Evolutionary conservation across 306 rosid species (phyloP).

Genomic region (Cotoneaster glaucophyllus): DNA sequence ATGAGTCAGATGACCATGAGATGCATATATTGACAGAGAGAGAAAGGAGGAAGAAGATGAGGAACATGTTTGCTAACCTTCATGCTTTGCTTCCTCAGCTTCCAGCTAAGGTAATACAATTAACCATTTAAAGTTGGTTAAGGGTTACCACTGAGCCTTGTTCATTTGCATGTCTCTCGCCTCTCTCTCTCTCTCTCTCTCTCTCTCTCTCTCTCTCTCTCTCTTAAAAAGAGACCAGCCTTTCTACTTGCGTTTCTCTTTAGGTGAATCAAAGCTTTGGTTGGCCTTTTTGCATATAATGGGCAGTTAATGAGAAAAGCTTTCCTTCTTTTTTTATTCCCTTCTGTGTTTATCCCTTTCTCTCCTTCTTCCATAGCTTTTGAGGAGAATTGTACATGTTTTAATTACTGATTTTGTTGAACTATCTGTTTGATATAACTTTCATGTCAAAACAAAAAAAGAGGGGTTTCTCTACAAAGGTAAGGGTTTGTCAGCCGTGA

Average conservation of each 20-base stretch:
- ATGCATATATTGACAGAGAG: slow-evolving; percentile 69
- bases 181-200: background rate
- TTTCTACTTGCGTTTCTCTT: background rate
- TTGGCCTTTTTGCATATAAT: background rate
- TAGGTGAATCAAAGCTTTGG: background rate
- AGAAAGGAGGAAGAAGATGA: slow-evolving; percentile 88
- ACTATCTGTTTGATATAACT: background rate
- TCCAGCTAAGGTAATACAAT: slow-evolving; percentile 57
- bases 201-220: background rate
- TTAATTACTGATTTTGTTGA: background rate
- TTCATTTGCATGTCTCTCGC: background rate
- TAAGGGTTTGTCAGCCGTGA: background rate
- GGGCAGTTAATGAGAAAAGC: background rate
- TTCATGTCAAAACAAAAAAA: background rate
- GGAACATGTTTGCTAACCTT: slow-evolving; percentile 60
- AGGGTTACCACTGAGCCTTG: background rate
- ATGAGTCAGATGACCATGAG: slow-evolving; percentile 39
- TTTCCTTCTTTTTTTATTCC: background rate
- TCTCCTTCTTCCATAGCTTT: background rate
- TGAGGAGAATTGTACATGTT: background rate
- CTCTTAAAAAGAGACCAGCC: background rate
- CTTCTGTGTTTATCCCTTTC: background rate
- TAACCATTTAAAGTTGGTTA: no score
- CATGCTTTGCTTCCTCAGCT: slow-evolving; percentile 76
- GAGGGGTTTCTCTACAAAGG: background rate